Percentiles rank a stretch among this genome's conserved stretches.
Evolutionary conservation across 1,284 basidiomycete species (phyloP).

Genomic region (Flammula alnicola): DNA sequence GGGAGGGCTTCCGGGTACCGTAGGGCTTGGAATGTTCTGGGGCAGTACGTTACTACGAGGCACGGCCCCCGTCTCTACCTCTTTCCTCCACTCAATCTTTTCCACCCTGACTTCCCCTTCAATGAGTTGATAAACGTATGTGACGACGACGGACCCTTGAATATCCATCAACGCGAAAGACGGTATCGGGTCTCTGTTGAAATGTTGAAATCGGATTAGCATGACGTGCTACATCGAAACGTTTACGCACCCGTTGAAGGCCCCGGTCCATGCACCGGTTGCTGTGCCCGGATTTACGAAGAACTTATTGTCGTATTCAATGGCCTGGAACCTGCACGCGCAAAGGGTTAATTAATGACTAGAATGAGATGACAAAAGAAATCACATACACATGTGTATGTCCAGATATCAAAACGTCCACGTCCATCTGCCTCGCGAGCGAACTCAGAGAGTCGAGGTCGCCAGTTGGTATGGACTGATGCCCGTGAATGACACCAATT

Average conservation of each 20-base stretch:
- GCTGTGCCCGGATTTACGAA: conserved; percentile 97
- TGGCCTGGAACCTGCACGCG: conserved; percentile 86
- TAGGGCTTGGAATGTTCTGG: conserved; percentile 32
- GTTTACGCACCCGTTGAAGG: conserved; percentile 58
- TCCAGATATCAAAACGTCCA: conserved; percentile 93
- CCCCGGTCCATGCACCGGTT: conserved; percentile 91
- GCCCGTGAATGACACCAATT: conserved; percentile 94
- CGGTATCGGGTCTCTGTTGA: conserved; percentile 48
- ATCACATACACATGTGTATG: conserved; percentile 88
- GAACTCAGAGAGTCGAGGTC: conserved; percentile 89
- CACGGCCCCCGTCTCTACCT: conserved; percentile 50
- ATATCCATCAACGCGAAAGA: conserved; percentile 96
- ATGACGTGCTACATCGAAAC: conserved; percentile 4
- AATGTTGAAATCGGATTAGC: neutral
- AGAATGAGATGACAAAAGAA: neutral
- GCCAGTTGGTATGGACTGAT: conserved; percentile 92
- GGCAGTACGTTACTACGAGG: conserved; percentile 32
- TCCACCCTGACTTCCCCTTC: conserved; percentile 91
- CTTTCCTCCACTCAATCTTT: conserved; percentile 83
- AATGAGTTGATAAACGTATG: conserved; percentile 94
- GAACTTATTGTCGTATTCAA: conserved; percentile 90
- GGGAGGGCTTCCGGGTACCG: conserved; percentile 25
- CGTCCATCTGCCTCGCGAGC: conserved; percentile 94
- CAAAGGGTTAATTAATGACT: conserved; percentile 7
- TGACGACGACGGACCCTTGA: conserved; percentile 92